A percentile compares a stretch with the other conserved stretches of the same genome.
Evolutionary conservation across 1,139 yeast genomes (phyloP).

Genomic region (Zygoascus meyerae): DNA sequence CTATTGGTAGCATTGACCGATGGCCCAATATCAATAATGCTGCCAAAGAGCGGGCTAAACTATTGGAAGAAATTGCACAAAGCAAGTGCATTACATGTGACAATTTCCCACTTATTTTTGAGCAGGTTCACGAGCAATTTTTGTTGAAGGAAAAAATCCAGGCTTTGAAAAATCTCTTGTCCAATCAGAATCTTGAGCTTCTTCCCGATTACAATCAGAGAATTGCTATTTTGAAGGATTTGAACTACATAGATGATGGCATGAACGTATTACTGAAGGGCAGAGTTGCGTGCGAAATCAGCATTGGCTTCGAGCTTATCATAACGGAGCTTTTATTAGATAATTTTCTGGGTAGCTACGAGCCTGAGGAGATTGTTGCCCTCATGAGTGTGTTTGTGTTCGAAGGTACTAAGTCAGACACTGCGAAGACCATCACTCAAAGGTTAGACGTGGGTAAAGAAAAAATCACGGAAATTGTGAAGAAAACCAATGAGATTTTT

Average conservation of each 20-base stretch:
- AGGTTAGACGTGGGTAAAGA: slow-evolving; percentile 72
- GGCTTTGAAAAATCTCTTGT: slow-evolving; percentile 53
- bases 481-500: slow-evolving; percentile 55
- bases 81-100: slow-evolving; percentile 25
- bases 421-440: slow-evolving; percentile 65
- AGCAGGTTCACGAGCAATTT: slow-evolving; percentile 44
- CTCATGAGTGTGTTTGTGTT: slow-evolving; percentile 85
- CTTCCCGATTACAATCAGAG: slow-evolving; percentile 94
- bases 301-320: slow-evolving; percentile 85
- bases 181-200: slow-evolving; percentile 83
- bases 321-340: slow-evolving; percentile 85
- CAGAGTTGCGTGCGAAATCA: slow-evolving; percentile 79
- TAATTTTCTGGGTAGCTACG: slow-evolving; percentile 87
- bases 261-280: slow-evolving; percentile 81
- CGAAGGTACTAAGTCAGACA: slow-evolving; percentile 67
- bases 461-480: slow-evolving; percentile 65
- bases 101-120: slow-evolving; percentile 45
- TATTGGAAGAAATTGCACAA: slow-evolving; percentile 37
- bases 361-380: slow-evolving; percentile 95
- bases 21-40: too few relatives aligned
- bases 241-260: slow-evolving; percentile 70
- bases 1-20: too few relatives aligned
- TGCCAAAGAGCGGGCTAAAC: slow-evolving; percentile 39
- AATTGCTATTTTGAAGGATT: slow-evolving; percentile 61
- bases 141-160: slow-evolving; percentile 48